Percentiles rank a stretch among this genome's conserved stretches.
These are phyloP conservation scores for Rutstroemia sp. DNA, from an alignment of 2,329 filamentous ascomycete genomes.

Conservation along the genomic window DNA sequence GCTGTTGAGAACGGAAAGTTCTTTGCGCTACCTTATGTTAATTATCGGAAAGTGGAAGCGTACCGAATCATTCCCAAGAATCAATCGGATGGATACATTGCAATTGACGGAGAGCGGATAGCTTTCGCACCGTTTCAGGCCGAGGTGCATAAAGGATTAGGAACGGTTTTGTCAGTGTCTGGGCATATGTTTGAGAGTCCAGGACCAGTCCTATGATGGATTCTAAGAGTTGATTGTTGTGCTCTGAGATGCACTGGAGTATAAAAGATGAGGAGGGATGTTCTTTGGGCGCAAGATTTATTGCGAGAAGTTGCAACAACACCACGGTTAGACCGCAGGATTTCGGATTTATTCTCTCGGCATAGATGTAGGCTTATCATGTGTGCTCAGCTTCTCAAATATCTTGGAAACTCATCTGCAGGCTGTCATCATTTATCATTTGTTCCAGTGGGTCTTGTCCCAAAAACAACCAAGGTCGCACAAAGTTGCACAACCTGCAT, in stretches of 20 bases:
- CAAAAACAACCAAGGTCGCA: too few relatives aligned
- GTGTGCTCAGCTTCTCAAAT: too few relatives aligned
- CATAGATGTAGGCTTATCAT: too few relatives aligned
- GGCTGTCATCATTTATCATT: too few relatives aligned
- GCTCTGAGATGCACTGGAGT: background rate
- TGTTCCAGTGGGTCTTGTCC: too few relatives aligned
- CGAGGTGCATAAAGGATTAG: constrained; percentile 74
- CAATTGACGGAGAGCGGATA: constrained; percentile 81
- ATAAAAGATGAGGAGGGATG: background rate
- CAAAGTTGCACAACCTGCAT: too few relatives aligned
- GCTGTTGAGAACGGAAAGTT: constrained; percentile 64
- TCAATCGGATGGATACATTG: constrained; percentile 70
- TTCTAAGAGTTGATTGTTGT: background rate
- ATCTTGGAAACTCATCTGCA: too few relatives aligned
- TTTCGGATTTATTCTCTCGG: too few relatives aligned
- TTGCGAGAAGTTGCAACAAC: too few relatives aligned
- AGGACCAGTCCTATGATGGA: background rate
- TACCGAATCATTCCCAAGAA: constrained; percentile 72
- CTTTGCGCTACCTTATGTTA: constrained; percentile 68
- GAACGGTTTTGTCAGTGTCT: constrained; percentile 45
- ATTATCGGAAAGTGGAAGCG: constrained; percentile 71
- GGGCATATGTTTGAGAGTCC: constrained; percentile 4
- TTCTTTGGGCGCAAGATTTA: too few relatives aligned
- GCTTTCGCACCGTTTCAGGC: constrained; percentile 84
- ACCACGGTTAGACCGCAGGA: too few relatives aligned